Conservation (phyloP, 2,329 filamentous ascomycete genomes). For the Calonectria leucothoes region DNA sequence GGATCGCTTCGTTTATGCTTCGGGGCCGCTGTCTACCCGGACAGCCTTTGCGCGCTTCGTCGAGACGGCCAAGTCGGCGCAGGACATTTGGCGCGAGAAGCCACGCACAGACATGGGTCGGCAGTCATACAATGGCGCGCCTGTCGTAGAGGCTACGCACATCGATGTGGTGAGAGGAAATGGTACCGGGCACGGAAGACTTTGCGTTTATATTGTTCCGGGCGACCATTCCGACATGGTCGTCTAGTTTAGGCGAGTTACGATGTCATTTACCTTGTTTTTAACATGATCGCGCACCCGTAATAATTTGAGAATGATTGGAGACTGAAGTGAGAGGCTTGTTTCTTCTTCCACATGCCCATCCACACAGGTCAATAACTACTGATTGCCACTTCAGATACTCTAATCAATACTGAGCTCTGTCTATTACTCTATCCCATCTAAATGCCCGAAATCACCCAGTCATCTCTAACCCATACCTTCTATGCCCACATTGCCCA, state of each 20-base stretch:
- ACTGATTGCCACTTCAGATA: too few species aligned
- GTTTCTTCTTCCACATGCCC: too few species aligned
- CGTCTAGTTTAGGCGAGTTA: too few species aligned
- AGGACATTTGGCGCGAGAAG: background rate
- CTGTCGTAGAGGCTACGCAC: conserved; percentile 31
- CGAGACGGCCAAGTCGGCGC: background rate
- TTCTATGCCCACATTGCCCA: conserved; percentile 1
- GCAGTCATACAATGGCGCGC: conserved; percentile 45
- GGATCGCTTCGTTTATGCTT: background rate
- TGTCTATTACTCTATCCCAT: background rate
- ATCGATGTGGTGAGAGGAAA: background rate
- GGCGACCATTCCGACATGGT: too few species aligned
- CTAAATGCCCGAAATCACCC: background rate
- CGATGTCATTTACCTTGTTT: too few species aligned
- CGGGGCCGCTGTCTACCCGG: too few species aligned
- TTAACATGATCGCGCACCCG: too few species aligned
- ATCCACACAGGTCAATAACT: too few species aligned
- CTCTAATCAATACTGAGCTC: background rate
- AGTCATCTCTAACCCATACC: background rate
- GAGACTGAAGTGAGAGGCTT: too few species aligned
- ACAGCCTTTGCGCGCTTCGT: background rate
- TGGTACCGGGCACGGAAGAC: background rate
- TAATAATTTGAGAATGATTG: too few species aligned
- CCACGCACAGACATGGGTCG: conserved; percentile 43
- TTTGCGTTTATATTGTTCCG: background rate